Percentiles rank a stretch among this genome's conserved stretches.
Conservation (phyloP, 1,284 basidiomycete species). For the Sanghuangporus baumii region DNA sequence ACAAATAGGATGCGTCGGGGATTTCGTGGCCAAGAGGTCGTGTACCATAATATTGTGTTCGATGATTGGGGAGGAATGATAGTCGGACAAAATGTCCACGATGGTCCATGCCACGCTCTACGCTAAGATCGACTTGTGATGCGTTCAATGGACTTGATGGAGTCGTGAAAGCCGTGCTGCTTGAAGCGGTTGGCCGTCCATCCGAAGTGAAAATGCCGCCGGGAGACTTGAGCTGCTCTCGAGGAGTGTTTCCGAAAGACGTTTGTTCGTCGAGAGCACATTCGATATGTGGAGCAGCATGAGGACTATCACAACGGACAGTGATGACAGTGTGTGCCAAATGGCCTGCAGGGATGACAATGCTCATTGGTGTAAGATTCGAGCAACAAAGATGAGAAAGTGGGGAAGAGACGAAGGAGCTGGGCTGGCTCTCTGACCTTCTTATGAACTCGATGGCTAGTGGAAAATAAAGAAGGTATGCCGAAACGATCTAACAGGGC, state of each 20-base stretch:
- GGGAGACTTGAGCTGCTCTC: neutral
- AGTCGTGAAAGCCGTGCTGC: neutral
- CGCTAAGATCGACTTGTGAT: slow-evolving; percentile 9
- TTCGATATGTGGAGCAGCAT: slow-evolving; percentile 16
- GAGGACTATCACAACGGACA: slow-evolving; percentile 11
- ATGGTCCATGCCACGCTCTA: slow-evolving; percentile 16
- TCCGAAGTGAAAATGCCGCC: slow-evolving; percentile 1
- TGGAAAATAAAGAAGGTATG: neutral
- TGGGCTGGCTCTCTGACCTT: neutral
- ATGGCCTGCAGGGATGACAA: slow-evolving; percentile 16
- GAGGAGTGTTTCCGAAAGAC: neutral
- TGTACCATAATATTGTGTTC: neutral
- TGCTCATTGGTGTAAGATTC: slow-evolving; percentile 8
- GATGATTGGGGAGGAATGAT: slow-evolving; percentile 10
- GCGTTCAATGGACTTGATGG: neutral
- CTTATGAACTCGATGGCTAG: slow-evolving; percentile 5
- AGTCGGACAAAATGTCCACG: slow-evolving; percentile 17
- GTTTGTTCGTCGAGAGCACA: slow-evolving; percentile 17
- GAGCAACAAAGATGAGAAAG: neutral
- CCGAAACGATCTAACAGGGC: neutral
- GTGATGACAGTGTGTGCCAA: slow-evolving; percentile 15
- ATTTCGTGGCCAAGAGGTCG: slow-evolving; percentile 1
- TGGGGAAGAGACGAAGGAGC: neutral
- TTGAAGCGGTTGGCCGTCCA: neutral
- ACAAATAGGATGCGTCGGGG: slow-evolving; percentile 3